Evolutionary conservation across 345 rosid species (phyloP).

Genomic region (Acer yangbiense): DNA sequence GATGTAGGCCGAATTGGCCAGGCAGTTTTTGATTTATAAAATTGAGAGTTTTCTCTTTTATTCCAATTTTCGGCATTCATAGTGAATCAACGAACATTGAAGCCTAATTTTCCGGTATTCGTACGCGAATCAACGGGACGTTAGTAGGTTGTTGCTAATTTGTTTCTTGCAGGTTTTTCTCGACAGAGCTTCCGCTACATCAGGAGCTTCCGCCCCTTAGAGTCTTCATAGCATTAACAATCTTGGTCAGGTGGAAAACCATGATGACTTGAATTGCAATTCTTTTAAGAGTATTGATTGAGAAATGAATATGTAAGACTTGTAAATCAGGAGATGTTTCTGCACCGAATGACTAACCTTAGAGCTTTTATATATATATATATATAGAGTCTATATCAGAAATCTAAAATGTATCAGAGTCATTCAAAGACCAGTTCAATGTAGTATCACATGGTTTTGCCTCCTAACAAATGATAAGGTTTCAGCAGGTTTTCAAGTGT

Average conservation of each 20-base stretch:
- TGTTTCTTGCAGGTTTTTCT: no score
- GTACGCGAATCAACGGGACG: no score
- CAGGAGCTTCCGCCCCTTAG: no score
- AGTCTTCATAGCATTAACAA: constrained; percentile 18
- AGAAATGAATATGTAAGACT: background rate
- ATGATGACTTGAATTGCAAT: background rate
- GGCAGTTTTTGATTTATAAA: no score
- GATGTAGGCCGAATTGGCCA: no score
- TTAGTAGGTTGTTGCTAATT: no score
- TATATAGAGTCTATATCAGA: background rate
- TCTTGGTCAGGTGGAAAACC: constrained; percentile 16
- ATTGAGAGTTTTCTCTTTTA: no score
- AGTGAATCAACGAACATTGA: no score
- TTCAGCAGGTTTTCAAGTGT: background rate
- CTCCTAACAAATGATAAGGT: background rate
- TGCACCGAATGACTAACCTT: background rate
- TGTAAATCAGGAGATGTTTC: background rate
- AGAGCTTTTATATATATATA: background rate
- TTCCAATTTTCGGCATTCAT: no score
- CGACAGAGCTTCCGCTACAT: no score
- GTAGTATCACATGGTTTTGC: constrained; percentile 20
- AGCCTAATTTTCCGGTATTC: no score
- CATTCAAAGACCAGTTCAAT: background rate
- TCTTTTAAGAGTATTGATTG: background rate
- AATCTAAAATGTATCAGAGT: background rate